Percentiles rank a stretch among this genome's conserved stretches.
phyloP scores from a whole-genome alignment of 148 eudicot genomes.

The Rhododendron williamsianum region DNA sequence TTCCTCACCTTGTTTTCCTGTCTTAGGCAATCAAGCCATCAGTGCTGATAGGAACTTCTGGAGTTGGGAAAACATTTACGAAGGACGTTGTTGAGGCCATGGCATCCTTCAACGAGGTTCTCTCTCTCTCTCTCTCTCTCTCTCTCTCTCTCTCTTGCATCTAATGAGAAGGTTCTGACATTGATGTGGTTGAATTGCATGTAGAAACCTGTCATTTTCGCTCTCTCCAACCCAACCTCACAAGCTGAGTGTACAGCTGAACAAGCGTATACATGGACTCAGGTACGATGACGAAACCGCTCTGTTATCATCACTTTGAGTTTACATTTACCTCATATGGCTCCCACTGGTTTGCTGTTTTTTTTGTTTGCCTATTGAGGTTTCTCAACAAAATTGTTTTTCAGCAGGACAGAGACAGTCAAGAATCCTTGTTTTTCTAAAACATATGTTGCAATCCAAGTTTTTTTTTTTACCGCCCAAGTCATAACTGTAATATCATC shows the following conservation, averaged over 20 bases:
- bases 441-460: neutral
- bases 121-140: slow-evolving; percentile 9
- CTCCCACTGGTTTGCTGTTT: neutral
- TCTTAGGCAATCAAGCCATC: slow-evolving; percentile 74
- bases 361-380: neutral
- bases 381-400: neutral
- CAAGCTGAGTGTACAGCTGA: slow-evolving; percentile 96
- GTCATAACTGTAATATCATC: neutral
- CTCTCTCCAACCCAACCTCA: slow-evolving; percentile 89
- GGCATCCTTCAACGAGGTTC: slow-evolving; percentile 67
- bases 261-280: slow-evolving; percentile 89
- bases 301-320: neutral
- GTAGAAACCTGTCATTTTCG: slow-evolving; percentile 90
- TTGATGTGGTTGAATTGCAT: slow-evolving; percentile 16
- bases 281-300: slow-evolving; percentile 35
- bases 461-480: neutral
- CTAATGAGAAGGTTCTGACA: neutral
- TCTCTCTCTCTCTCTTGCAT: neutral
- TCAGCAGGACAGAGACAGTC: neutral
- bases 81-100: slow-evolving; percentile 82
- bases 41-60: slow-evolving; percentile 86
- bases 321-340: neutral
- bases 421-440: neutral
- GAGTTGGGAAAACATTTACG: slow-evolving; percentile 76
- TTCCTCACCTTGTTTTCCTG: neutral